These are phyloP conservation scores for Colletotrichum eremochloae DNA, from an alignment of 2,329 filamentous ascomycete species.

Conservation along the genomic window DNA sequence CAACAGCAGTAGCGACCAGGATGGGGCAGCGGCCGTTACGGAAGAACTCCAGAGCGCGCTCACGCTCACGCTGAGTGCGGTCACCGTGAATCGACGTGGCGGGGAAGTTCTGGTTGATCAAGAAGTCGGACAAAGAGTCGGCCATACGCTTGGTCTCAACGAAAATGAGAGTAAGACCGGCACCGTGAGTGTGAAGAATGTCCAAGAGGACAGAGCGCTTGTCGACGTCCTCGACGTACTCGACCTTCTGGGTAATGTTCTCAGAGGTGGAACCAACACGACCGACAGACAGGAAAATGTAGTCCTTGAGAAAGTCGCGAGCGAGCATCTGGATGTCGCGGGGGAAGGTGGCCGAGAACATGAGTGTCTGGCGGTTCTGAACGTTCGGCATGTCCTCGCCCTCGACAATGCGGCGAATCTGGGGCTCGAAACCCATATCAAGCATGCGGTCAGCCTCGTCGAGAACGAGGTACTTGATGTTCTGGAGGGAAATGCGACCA, in stretches of 20 bases:
- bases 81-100: conserved; percentile 99
- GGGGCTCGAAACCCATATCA: conserved; percentile 99
- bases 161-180: conserved; percentile 94
- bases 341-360: conserved; percentile 99
- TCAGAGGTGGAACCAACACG: conserved; percentile 99
- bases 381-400: conserved; percentile 96
- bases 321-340: conserved; percentile 99
- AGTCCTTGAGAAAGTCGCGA: conserved; percentile 98
- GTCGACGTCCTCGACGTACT: conserved; percentile 96
- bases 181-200: conserved; percentile 94
- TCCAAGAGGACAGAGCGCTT: conserved; percentile 98
- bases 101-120: conserved; percentile 98
- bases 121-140: conserved; percentile 95
- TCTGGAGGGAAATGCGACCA: conserved; percentile 95
- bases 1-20: conserved; percentile 95
- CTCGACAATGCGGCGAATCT: conserved; percentile 98
- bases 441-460: conserved; percentile 99
- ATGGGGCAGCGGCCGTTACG: conserved; percentile 95
- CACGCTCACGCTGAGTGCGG: conserved; percentile 98
- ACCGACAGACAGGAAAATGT: conserved; percentile 98
- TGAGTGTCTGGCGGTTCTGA: conserved; percentile 91
- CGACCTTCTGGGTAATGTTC: conserved; percentile 99
- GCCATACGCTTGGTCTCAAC: conserved; percentile 99
- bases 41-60: conserved; percentile 98
- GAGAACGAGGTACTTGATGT: conserved; percentile 99